These are phyloP conservation scores for Schizonepeta tenuifolia DNA, from an alignment of 257 asterid species.

Conservation along the genomic window DNA sequence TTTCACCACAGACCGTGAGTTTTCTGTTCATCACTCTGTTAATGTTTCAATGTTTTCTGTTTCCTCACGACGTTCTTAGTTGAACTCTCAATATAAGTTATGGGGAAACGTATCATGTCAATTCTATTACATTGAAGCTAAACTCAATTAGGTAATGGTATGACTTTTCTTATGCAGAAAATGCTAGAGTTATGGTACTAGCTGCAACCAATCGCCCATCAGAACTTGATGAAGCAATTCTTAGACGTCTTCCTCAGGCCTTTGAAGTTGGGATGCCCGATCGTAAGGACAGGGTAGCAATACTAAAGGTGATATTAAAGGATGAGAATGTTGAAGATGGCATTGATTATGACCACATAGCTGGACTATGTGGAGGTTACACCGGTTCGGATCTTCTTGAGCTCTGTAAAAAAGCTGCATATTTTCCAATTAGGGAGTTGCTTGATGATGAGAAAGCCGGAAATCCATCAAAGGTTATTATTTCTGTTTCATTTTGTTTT, in stretches of 20 bases:
- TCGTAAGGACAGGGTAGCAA: slow-evolving; percentile 65
- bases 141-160: slow-evolving; percentile 17
- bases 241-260: slow-evolving; percentile 88
- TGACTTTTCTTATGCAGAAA: slow-evolving; percentile 44
- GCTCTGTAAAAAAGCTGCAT: slow-evolving; percentile 89
- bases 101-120: slow-evolving; percentile 1
- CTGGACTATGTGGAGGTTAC: slow-evolving; percentile 75
- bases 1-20: slow-evolving; percentile 91
- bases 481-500: slow-evolving; percentile 21
- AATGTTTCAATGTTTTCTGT: neutral
- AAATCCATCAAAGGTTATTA: slow-evolving; percentile 53
- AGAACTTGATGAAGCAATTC: slow-evolving; percentile 97
- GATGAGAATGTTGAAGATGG: slow-evolving; percentile 62
- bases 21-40: slow-evolving; percentile 18
- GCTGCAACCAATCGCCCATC: slow-evolving; percentile 96
- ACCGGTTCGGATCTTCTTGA: slow-evolving; percentile 90
- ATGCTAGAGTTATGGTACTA: slow-evolving; percentile 87
- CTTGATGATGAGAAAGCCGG: slow-evolving; percentile 77
- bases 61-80: neutral
- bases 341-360: slow-evolving; percentile 67
- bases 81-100: neutral
- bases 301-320: slow-evolving; percentile 78
- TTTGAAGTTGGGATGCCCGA: slow-evolving; percentile 85
- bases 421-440: slow-evolving; percentile 71
- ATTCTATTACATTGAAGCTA: neutral